phyloP scores from a whole-genome alignment of 2,329 filamentous ascomycete species.

The Trichoderma sp. region DNA sequence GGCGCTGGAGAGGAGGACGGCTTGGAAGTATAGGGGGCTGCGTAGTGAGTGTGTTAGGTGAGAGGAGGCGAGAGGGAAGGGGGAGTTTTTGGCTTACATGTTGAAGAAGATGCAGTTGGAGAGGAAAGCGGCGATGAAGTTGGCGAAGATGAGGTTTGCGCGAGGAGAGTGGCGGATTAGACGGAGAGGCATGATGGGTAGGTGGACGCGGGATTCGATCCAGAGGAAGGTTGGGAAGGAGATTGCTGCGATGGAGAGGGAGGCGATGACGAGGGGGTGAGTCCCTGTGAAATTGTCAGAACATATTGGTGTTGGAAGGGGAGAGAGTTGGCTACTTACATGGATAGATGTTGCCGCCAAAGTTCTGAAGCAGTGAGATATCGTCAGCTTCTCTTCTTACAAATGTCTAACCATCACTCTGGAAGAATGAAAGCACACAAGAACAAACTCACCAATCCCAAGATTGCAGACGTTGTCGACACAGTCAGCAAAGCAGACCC shows the following conservation, averaged over 20 bases:
- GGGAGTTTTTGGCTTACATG: conserved; percentile 41
- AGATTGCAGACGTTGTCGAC: conserved; percentile 58
- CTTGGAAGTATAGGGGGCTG: conserved; percentile 76
- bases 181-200: conserved; percentile 62
- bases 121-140: conserved; percentile 53
- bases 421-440: background rate
- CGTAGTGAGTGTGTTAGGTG: background rate
- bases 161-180: conserved; percentile 53
- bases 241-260: conserved; percentile 50
- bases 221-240: conserved; percentile 54
- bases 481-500: conserved; percentile 56
- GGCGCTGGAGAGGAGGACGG: conserved; percentile 68
- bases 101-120: conserved; percentile 62
- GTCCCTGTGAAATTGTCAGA: conserved; percentile 44
- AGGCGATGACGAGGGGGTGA: conserved; percentile 58
- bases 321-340: conserved; percentile 43
- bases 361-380: conserved; percentile 42
- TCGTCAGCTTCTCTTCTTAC: background rate
- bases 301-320: background rate
- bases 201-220: conserved; percentile 50
- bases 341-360: conserved; percentile 64
- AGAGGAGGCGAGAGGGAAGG: background rate
- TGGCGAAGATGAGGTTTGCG: conserved; percentile 59
- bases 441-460: conserved; percentile 52
- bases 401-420: background rate